Conservation (phyloP, 805 yeast species). For the Yarrowia deformans region DNA sequence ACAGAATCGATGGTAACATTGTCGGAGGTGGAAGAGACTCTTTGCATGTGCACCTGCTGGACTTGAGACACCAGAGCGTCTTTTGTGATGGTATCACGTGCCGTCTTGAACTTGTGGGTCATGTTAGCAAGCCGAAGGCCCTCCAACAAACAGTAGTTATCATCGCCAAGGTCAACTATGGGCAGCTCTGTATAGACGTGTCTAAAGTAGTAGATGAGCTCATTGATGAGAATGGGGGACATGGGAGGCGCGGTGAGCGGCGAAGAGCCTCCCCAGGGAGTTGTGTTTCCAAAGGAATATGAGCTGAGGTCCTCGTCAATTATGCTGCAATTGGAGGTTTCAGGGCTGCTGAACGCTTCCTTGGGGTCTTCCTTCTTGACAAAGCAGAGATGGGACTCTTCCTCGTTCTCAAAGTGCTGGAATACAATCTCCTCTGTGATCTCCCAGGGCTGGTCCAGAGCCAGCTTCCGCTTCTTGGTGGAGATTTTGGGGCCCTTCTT, state of each 20-base stretch:
- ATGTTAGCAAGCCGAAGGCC: conserved; percentile 26
- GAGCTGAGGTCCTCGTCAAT: conserved; percentile 13
- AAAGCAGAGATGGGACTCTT: conserved; percentile 30
- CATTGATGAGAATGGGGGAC: conserved; percentile 28
- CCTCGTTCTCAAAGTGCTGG: conserved; percentile 37
- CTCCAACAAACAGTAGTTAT: conserved; percentile 13
- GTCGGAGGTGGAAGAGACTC: conserved; percentile 20
- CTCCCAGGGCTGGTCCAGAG: conserved; percentile 36
- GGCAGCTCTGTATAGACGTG: conserved; percentile 32
- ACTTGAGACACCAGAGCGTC: conserved; percentile 31
- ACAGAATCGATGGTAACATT: conserved; percentile 25
- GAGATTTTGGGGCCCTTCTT: conserved; percentile 30
- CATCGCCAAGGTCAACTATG: conserved; percentile 8
- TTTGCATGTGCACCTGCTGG: conserved; percentile 27
- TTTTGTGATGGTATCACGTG: conserved; percentile 20
- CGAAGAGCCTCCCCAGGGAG: conserved; percentile 32
- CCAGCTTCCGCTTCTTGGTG: conserved; percentile 31
- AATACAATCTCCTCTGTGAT: conserved; percentile 30
- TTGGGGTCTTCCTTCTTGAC: conserved; percentile 27
- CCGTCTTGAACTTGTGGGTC: conserved; percentile 30
- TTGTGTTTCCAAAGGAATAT: conserved; percentile 19
- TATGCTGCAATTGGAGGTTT: conserved; percentile 32
- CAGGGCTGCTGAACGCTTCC: conserved; percentile 27
- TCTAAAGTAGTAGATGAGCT: conserved; percentile 8
- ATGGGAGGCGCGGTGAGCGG: conserved; percentile 17